Conservation (phyloP, 352 stramenopile genomes). For the Phytophthora hybrid region DNA sequence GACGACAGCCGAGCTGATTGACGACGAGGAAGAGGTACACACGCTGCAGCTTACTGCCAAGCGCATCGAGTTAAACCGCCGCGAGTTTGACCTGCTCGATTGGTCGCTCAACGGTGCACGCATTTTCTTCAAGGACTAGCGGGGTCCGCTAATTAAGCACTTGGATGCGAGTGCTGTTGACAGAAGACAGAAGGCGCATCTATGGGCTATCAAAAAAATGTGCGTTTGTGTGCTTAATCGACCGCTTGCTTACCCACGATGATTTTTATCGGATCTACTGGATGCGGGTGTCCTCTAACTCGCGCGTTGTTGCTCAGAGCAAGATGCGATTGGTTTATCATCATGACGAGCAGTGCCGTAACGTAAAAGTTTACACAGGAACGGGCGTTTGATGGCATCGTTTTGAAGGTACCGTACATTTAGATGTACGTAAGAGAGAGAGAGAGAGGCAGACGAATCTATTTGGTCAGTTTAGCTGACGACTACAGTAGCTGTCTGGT, state of each 20-base stretch:
- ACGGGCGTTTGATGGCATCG: no score
- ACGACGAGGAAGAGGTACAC: conserved; percentile 89
- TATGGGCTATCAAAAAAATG: background rate
- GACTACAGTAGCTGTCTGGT: no score
- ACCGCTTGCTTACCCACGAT: background rate
- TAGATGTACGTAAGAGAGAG: no score
- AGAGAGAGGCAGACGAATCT: no score
- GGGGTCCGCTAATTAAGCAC: background rate
- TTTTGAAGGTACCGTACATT: background rate
- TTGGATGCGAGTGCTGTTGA: conserved; percentile 17
- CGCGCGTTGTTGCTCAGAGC: background rate
- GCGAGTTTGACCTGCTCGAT: conserved; percentile 91
- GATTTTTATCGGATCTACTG: background rate
- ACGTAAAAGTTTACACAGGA: background rate
- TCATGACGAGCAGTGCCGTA: background rate
- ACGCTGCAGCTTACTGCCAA: conserved; percentile 89
- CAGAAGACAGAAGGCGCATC: conserved; percentile 25
- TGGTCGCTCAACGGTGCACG: conserved; percentile 91
- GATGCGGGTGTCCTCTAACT: background rate
- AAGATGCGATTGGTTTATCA: background rate
- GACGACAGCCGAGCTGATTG: conserved; percentile 85
- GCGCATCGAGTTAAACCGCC: conserved; percentile 86
- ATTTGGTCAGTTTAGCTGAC: no score
- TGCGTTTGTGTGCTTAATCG: background rate
- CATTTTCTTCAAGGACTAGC: conserved; percentile 94